Conservation (phyloP, 139 green algal species). For the Nannochloris sp. region DNA sequence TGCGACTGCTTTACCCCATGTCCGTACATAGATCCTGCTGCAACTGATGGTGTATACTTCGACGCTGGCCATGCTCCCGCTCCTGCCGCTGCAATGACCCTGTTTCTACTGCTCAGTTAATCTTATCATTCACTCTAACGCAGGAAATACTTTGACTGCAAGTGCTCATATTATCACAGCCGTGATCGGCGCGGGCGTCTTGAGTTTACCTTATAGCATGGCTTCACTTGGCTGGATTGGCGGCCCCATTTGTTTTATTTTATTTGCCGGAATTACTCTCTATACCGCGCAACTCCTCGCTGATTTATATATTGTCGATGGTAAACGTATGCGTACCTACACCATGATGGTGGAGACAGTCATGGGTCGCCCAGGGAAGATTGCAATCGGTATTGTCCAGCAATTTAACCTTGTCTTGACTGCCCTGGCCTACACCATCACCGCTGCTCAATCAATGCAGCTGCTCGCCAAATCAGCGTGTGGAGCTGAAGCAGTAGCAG, state of each 20-base stretch:
- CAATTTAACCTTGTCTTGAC: slow-evolving; percentile 39
- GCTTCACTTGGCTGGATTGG: slow-evolving; percentile 22
- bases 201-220: slow-evolving; percentile 16
- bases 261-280: slow-evolving; percentile 21
- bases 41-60: not conserved
- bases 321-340: not conserved
- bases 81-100: too few species aligned
- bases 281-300: slow-evolving; percentile 30
- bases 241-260: slow-evolving; percentile 21
- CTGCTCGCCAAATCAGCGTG: slow-evolving; percentile 3
- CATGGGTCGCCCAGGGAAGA: slow-evolving; percentile 2
- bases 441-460: slow-evolving; percentile 27
- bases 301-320: slow-evolving; percentile 26
- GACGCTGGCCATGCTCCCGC: not conserved
- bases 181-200: slow-evolving; percentile 15
- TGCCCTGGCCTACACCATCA: slow-evolving; percentile 34
- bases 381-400: slow-evolving; percentile 28
- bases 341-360: slow-evolving; percentile 5
- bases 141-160: not conserved
- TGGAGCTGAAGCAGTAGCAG: not conserved
- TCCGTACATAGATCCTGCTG: not conserved
- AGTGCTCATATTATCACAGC: slow-evolving; percentile 8
- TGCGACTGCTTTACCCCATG: not conserved
- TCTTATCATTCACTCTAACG: too few species aligned
- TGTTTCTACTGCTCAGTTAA: not conserved